A percentile compares a stretch with the other conserved stretches of the same genome.
Conservation (phyloP, 2,329 filamentous ascomycete species). For the Sporothrix mexicana region DNA sequence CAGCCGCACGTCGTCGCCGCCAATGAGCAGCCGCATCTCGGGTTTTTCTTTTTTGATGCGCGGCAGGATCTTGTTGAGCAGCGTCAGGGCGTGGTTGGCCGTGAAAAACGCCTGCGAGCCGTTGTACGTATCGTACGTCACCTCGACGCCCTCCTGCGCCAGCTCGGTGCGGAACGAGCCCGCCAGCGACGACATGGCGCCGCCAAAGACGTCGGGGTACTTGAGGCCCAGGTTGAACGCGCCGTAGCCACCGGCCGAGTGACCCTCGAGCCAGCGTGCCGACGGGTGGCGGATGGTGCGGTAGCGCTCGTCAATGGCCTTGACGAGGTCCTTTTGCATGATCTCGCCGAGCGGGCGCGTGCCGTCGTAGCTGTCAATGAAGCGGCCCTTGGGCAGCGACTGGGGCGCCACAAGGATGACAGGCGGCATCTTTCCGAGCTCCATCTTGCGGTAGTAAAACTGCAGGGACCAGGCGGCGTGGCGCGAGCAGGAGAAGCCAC, state of each 20-base stretch:
- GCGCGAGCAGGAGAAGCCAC: neutral
- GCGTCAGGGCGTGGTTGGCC: neutral
- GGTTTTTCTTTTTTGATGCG: neutral
- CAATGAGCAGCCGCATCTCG: neutral
- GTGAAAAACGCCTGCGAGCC: neutral
- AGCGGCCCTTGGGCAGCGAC: neutral
- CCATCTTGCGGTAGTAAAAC: neutral
- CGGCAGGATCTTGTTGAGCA: neutral
- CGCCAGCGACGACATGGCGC: neutral
- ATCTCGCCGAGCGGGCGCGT: neutral
- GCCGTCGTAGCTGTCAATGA: constrained; percentile 6
- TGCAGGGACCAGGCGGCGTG: neutral
- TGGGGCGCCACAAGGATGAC: neutral
- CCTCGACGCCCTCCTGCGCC: neutral
- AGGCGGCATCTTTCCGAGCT: neutral
- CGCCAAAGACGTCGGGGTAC: neutral
- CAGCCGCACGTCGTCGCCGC: neutral
- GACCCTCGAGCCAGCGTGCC: neutral
- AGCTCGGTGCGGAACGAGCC: neutral
- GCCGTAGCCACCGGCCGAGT: neutral
- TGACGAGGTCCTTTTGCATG: neutral
- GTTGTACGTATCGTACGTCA: neutral
- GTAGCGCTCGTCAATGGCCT: neutral
- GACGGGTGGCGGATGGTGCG: neutral
- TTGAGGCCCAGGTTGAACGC: neutral